phyloP scores from a whole-genome alignment of 2,329 filamentous ascomycete genomes.

The Colletotrichum sublineola region DNA sequence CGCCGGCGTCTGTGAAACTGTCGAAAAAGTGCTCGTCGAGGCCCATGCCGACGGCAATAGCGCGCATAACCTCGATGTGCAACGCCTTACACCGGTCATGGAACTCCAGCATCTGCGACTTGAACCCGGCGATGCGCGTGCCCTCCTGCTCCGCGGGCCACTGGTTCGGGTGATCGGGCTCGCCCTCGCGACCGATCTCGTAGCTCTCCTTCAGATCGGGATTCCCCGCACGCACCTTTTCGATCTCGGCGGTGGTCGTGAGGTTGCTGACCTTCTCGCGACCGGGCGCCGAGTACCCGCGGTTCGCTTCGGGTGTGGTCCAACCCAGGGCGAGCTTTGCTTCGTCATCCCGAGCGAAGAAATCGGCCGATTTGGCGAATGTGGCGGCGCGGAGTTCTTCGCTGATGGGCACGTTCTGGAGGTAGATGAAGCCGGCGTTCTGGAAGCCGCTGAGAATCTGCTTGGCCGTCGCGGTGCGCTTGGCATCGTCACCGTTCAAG shows the following conservation, averaged over 20 bases:
- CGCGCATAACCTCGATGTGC: slow-evolving; percentile 84
- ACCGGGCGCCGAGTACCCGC: slow-evolving; percentile 78
- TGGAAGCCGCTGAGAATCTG: slow-evolving; percentile 86
- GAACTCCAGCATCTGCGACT: slow-evolving; percentile 80
- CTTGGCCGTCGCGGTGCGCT: slow-evolving; percentile 75
- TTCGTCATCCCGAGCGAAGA: slow-evolving; percentile 74
- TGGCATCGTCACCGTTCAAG: slow-evolving; percentile 69
- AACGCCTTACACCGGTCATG: slow-evolving; percentile 80
- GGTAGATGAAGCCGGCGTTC: slow-evolving; percentile 89
- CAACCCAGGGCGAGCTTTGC: slow-evolving; percentile 77
- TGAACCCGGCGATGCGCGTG: slow-evolving; percentile 69
- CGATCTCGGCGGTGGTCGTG: slow-evolving; percentile 67
- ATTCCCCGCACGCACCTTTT: slow-evolving; percentile 66
- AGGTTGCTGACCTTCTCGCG: slow-evolving; percentile 78
- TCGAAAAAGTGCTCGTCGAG: slow-evolving; percentile 83
- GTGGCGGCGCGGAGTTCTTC: slow-evolving; percentile 68
- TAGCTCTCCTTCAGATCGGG: slow-evolving; percentile 77
- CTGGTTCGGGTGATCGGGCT: slow-evolving; percentile 76
- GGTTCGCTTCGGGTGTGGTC: slow-evolving; percentile 79
- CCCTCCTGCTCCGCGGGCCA: slow-evolving; percentile 75
- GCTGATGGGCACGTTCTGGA: slow-evolving; percentile 82
- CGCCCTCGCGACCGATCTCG: slow-evolving; percentile 73
- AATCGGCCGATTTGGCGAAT: slow-evolving; percentile 77
- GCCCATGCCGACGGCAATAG: slow-evolving; percentile 85
- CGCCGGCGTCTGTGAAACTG: slow-evolving; percentile 74